These are phyloP conservation scores for Trichoderma sp. DNA, from an alignment of 2,329 filamentous ascomycete species.

Conservation along the genomic window DNA sequence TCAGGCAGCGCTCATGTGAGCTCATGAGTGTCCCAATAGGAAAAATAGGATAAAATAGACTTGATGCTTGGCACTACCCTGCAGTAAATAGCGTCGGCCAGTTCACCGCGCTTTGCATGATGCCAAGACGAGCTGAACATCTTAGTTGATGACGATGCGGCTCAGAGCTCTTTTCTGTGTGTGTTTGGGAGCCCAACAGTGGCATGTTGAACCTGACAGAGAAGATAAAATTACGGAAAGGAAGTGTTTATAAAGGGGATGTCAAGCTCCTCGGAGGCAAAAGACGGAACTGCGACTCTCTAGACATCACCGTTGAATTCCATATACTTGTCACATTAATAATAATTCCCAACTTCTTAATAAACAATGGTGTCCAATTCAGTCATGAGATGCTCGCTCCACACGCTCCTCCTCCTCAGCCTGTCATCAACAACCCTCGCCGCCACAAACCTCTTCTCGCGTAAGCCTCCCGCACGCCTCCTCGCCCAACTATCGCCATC, in stretches of 20 bases:
- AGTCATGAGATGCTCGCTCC: neutral
- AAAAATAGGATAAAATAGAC: neutral
- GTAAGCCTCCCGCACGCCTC: slow-evolving; percentile 8
- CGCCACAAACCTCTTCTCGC: slow-evolving; percentile 1
- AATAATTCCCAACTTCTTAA: neutral
- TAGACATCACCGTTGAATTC: neutral
- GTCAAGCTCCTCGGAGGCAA: neutral
- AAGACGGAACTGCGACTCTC: neutral
- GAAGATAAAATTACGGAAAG: neutral
- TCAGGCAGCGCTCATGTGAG: neutral
- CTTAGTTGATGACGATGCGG: neutral
- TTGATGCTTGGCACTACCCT: neutral
- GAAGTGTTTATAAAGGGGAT: neutral
- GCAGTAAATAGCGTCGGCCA: neutral
- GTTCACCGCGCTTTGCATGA: neutral
- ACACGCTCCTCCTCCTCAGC: neutral
- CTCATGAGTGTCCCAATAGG: neutral
- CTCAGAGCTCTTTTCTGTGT: neutral
- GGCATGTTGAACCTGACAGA: neutral
- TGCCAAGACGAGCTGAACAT: slow-evolving; percentile 10
- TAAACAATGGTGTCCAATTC: neutral
- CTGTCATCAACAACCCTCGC: neutral
- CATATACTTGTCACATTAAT: neutral
- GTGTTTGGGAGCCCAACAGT: neutral
- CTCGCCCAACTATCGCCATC: neutral